Percentiles rank a stretch among this genome's conserved stretches.
These are phyloP conservation scores for Scheffersomyces lignosus DNA, from an alignment of 805 yeast genomes.

Conservation along the genomic window DNA sequence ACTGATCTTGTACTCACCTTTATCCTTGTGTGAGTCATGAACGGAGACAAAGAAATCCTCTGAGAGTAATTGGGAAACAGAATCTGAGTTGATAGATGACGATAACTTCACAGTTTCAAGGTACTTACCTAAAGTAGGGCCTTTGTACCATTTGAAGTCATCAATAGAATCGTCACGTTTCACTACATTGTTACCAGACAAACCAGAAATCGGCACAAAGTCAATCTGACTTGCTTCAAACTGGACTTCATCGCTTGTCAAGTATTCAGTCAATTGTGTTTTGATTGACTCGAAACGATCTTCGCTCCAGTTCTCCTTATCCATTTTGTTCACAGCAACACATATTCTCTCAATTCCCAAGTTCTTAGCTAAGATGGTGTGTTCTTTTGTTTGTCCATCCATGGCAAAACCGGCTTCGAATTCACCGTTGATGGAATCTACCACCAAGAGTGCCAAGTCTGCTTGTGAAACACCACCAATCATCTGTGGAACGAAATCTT, in stretches of 20 bases:
- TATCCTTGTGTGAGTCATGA: constrained; percentile 56
- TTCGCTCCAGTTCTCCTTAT: constrained; percentile 57
- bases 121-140: constrained; percentile 42
- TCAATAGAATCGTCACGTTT: constrained; percentile 31
- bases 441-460: constrained; percentile 69
- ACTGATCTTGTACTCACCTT: constrained; percentile 50
- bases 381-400: constrained; percentile 80
- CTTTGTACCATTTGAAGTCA: constrained; percentile 49
- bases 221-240: constrained; percentile 41
- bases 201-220: constrained; percentile 71
- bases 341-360: constrained; percentile 63
- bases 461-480: constrained; percentile 82
- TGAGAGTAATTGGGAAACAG: constrained; percentile 18
- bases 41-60: constrained; percentile 58
- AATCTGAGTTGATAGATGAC: constrained; percentile 10
- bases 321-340: constrained; percentile 72
- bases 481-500: constrained; percentile 83
- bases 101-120: constrained; percentile 34
- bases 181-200: constrained; percentile 65
- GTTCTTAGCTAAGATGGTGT: constrained; percentile 64
- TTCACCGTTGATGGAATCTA: constrained; percentile 64
- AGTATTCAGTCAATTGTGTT: constrained; percentile 48
- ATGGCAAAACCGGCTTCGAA: constrained; percentile 68
- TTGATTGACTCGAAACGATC: constrained; percentile 52
- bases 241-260: constrained; percentile 51